Conservation (phyloP, 2,329 filamentous ascomycete genomes). For the Paecilomyces fulvus region DNA sequence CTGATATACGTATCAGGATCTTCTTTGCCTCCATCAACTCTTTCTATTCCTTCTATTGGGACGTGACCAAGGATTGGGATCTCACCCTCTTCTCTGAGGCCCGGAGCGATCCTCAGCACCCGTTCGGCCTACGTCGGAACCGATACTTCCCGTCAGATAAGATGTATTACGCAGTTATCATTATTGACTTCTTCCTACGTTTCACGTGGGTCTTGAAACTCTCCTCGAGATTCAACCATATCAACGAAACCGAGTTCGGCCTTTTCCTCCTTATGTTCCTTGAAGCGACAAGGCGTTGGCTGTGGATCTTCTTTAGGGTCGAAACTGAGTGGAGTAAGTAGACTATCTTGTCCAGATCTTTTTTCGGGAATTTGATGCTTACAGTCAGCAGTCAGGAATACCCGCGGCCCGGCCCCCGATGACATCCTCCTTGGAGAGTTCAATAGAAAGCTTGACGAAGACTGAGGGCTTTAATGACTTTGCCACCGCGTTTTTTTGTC, state of each 20-base stretch:
- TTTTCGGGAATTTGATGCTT: not conserved
- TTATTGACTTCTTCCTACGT: conserved; percentile 68
- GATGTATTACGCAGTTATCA: conserved; percentile 76
- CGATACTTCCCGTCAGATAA: conserved; percentile 63
- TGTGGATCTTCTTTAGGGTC: conserved; percentile 94
- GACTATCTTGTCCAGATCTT: conserved; percentile 11
- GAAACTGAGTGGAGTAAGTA: conserved; percentile 81
- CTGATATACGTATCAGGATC: conserved; percentile 46
- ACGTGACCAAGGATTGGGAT: conserved; percentile 94
- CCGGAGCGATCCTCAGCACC: conserved; percentile 55
- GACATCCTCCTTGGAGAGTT: conserved; percentile 71
- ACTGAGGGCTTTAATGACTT: conserved; percentile 26
- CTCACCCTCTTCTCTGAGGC: conserved; percentile 65
- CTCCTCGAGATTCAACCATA: conserved; percentile 69
- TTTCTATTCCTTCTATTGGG: conserved; percentile 97
- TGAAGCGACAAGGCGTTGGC: conserved; percentile 81
- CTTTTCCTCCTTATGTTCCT: conserved; percentile 82
- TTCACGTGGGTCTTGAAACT: conserved; percentile 91
- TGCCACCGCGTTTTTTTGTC: not conserved
- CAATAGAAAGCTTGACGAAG: conserved; percentile 56
- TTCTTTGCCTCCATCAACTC: conserved; percentile 72
- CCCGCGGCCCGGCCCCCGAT: conserved; percentile 49
- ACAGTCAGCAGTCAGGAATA: conserved; percentile 40
- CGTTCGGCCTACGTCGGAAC: conserved; percentile 68
- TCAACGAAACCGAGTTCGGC: conserved; percentile 78